Base-by-base conservation (phyloP, 768 basidiomycete genomes). In the Dentipellis fragilis region DNA sequence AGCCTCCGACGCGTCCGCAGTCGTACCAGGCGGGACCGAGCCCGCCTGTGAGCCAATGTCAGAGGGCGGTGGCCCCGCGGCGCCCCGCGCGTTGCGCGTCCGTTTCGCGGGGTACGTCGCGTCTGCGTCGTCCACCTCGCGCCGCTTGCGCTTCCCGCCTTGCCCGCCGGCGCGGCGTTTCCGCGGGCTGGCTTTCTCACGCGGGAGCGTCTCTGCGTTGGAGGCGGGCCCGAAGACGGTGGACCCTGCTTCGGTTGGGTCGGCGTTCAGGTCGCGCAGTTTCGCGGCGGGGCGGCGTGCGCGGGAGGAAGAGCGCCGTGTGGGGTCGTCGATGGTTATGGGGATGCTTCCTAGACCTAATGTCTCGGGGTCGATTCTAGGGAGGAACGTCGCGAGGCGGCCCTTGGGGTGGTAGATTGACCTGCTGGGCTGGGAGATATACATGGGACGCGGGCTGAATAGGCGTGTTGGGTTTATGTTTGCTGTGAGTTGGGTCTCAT, bases 51-150 rank as follows among this genome's bases (percentile, higher is more conserved):
- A 62, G 34, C 51, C 61, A 29, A 39, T 56, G 3, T 59, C 58
- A 11, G 58, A 59, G 9, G 42, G 21, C 34, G 56, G 53, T 16
- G 47, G 42, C 21, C 54, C 50, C 10, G 39, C 23, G 17, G 55
- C 58, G 7, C 54, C 58, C 5, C 59, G 59, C 52, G 49, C 54
- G 5, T 51, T 59, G 34, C 61, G 61, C 16, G 61, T 62, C 22
- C 61, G 61, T 54, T 62, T 62, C 10, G 61, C 61, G 19, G 61
- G 61, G 48, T 60, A 62, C 14, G 60, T 61, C 21, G 53, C 61
- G 47, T 62, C 61, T 23, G 54, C 59, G 5, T 62, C 61, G 53
- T 62, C 61, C n/a, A 56, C 47, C 46, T 62, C 61, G 49, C 61
- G 61, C 19, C 61, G 54, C n/a, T 57, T 59, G 10, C 61, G 61